Base-by-base conservation (phyloP, 805 yeast species). In the Candida arabinofermentans region DNA sequence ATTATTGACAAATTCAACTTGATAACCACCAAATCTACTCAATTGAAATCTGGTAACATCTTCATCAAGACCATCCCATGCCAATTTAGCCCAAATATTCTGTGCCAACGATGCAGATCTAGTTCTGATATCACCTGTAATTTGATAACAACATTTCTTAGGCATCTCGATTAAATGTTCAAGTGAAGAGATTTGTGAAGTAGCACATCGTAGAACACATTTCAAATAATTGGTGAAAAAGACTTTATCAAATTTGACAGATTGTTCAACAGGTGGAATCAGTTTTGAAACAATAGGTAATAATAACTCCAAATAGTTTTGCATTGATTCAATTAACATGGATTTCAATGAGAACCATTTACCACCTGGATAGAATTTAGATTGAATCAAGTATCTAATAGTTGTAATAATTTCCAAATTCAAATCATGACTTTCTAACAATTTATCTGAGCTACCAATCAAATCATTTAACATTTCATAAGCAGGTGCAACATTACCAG, bases 341-440 rank as follows among this genome's bases (percentile, higher is more conserved):
- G 85, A 74, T 44, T 78, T 73, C 19, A 86, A 61, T 0, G 93
- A 82, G 6, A 86, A 61, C 96, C 96, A 88, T 51, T 77, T 81
- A 24, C 71, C 74, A 34, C 72, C 71, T 3, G 91, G 91, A 66
- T 75, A 84, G 55, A 75, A 79, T 39, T 69, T 71, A 26, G 81
- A 73, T 47, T 71, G 74, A 40, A 79, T 59, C 44, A 82, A 61
- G 23, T 72, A 58, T 49, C 75, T 73, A 14, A 78, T 69, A 0
- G 66, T 53, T 10, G 56, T 40, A 14, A 72, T 46, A 34, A 44
- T 37, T 5, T 48, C 50, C 5, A 44, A 24, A 8, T 27, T 42
- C 12, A 39, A 34, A 0, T 41, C 32, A 3, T 46, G 36, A 21
- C 46, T 37, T 5, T 38, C 35, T 4, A 52, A n/a, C 5, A 35